A percentile compares a stretch with the other conserved stretches of the same genome.
phyloP scores from a whole-genome alignment of 306 rosid species.

The Delonix regia region DNA sequence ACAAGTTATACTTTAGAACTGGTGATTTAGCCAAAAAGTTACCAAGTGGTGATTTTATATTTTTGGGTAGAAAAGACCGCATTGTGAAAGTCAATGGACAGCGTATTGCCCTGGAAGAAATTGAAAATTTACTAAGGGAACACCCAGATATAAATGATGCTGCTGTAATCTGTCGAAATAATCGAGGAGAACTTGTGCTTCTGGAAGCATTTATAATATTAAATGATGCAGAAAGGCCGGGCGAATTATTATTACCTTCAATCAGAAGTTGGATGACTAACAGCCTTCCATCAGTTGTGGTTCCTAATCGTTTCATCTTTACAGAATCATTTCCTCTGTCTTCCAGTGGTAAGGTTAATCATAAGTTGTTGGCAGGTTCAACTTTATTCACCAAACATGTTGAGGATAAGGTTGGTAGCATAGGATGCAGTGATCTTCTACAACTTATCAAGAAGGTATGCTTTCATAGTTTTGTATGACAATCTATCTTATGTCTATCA shows the following conservation, averaged over 20 bases:
- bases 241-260: slow-evolving; percentile 53
- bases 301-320: slow-evolving; percentile 63
- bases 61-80: slow-evolving; percentile 90
- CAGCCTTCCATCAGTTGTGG: slow-evolving; percentile 61
- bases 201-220: slow-evolving; percentile 73
- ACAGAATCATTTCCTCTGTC: slow-evolving; percentile 69
- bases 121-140: slow-evolving; percentile 68
- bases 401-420: slow-evolving; percentile 44
- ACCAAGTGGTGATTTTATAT: slow-evolving; percentile 75
- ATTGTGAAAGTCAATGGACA: slow-evolving; percentile 76
- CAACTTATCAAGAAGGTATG: slow-evolving; percentile 67
- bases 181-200: slow-evolving; percentile 48
- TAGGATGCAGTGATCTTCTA: slow-evolving; percentile 52
- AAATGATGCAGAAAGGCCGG: slow-evolving; percentile 48
- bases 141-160: slow-evolving; percentile 72
- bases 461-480: slow-evolving; percentile 28
- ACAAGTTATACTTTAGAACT: slow-evolving; percentile 59
- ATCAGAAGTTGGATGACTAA: slow-evolving; percentile 74
- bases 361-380: slow-evolving; percentile 58
- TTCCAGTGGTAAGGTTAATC: slow-evolving; percentile 79
- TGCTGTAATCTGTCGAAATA: slow-evolving; percentile 61
- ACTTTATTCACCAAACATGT: slow-evolving; percentile 40
- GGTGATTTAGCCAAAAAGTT: slow-evolving; percentile 78
- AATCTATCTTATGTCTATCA: slow-evolving; percentile 7
- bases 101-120: slow-evolving; percentile 78